Evolutionary conservation across 2,329 filamentous ascomycete species (phyloP).

Genomic region (Colletotrichum lini): DNA sequence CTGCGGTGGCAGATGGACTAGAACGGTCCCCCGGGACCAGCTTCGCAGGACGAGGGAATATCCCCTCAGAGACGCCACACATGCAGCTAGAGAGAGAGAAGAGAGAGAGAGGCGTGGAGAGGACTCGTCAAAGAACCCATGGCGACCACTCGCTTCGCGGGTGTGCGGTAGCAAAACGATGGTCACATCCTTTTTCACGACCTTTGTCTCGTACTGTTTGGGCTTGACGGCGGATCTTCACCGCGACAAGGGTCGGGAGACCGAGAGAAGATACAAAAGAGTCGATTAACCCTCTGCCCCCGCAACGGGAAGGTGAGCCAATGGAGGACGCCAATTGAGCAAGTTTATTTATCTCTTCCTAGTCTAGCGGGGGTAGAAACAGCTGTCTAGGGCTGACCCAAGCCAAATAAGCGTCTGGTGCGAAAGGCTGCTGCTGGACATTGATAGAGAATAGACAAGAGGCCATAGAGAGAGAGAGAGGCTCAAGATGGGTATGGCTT

Average conservation of each 20-base stretch:
- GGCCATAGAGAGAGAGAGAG: conserved; percentile 18
- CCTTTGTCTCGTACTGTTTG: neutral
- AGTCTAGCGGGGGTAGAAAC: neutral
- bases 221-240: neutral
- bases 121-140: neutral
- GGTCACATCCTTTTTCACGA: neutral
- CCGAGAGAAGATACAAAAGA: neutral
- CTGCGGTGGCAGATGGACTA: conserved; percentile 7
- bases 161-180: neutral
- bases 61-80: conserved; percentile 23
- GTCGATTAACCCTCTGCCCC: neutral
- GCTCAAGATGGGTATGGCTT: conserved; percentile 21
- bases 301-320: conserved; percentile 30
- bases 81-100: neutral
- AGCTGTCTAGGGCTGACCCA: conserved; percentile 1
- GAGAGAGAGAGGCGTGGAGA: neutral
- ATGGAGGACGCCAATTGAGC: conserved; percentile 46
- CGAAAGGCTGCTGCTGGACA: neutral
- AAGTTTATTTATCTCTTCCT: conserved; percentile 40
- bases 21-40: neutral
- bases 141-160: neutral
- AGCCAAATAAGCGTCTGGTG: neutral
- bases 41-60: neutral
- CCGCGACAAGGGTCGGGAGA: neutral
- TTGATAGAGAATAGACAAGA: neutral